phyloP scores from a whole-genome alignment of 2,329 filamentous ascomycete species.

The Fusarium algeriense region DNA sequence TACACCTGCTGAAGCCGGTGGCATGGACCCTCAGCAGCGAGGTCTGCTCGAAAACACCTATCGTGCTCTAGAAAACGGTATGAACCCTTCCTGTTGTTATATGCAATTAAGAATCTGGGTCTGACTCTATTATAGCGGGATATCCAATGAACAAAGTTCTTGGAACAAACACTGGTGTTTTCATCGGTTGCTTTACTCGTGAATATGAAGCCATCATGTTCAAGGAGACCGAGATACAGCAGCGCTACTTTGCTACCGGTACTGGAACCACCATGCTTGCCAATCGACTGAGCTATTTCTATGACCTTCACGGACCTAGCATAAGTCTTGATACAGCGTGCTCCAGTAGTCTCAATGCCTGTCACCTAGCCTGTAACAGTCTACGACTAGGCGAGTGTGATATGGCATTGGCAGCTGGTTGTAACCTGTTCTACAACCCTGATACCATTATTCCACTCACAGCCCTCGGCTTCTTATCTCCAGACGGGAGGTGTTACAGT shows the following conservation, averaged over 20 bases:
- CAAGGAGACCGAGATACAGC: slow-evolving; percentile 11
- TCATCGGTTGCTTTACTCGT: slow-evolving; percentile 12
- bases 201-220: slow-evolving; percentile 19
- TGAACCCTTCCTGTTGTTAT: neutral
- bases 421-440: slow-evolving; percentile 8
- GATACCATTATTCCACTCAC: slow-evolving; percentile 12
- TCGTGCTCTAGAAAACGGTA: slow-evolving; percentile 44
- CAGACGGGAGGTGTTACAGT: slow-evolving; percentile 7
- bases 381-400: slow-evolving; percentile 3
- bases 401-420: slow-evolving; percentile 10
- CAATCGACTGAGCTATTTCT: slow-evolving; percentile 15
- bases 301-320: slow-evolving; percentile 7
- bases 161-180: slow-evolving; percentile 10
- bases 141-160: slow-evolving; percentile 1
- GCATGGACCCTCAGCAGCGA: slow-evolving; percentile 58
- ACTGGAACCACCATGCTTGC: slow-evolving; percentile 14
- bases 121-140: neutral
- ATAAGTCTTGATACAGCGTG: slow-evolving; percentile 12
- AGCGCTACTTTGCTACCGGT: slow-evolving; percentile 6
- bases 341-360: slow-evolving; percentile 8
- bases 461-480: slow-evolving; percentile 3
- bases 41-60: slow-evolving; percentile 49
- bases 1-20: slow-evolving; percentile 52
- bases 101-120: neutral
- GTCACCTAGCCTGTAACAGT: slow-evolving; percentile 6